phyloP scores from a whole-genome alignment of 352 stramenopile genomes.

The Detonula confervacea region DNA sequence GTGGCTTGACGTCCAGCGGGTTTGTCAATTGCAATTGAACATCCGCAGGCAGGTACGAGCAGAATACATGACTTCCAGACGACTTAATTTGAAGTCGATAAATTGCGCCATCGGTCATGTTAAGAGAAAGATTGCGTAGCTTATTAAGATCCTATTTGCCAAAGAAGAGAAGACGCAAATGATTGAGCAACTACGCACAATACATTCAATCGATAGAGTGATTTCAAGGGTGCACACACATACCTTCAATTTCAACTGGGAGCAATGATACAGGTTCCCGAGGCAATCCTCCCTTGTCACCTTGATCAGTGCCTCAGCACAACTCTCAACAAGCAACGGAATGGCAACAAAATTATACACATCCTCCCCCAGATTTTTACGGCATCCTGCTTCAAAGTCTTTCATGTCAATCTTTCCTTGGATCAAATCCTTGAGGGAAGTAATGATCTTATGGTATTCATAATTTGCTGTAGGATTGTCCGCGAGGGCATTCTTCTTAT shows the following conservation, averaged over 20 bases:
- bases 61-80: constrained; percentile 64
- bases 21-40: constrained; percentile 55
- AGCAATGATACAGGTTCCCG: constrained; percentile 64
- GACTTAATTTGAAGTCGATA: constrained; percentile 79
- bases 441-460: constrained; percentile 33
- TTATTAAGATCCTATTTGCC: constrained; percentile 57
- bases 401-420: constrained; percentile 53
- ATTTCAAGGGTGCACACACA: constrained; percentile 1
- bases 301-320: constrained; percentile 57
- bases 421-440: constrained; percentile 58
- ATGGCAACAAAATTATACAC: constrained; percentile 69
- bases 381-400: constrained; percentile 69
- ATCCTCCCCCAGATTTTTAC: constrained; percentile 50
- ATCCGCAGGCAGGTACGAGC: constrained; percentile 71
- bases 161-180: background rate
- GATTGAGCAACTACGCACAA: background rate
- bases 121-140: constrained; percentile 63
- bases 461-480: constrained; percentile 5
- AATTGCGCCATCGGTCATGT: constrained; percentile 58
- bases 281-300: constrained; percentile 68
- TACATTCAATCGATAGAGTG: background rate
- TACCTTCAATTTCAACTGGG: constrained; percentile 60
- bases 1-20: constrained; percentile 13
- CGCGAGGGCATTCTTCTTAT: constrained; percentile 9
- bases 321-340: constrained; percentile 70